Percentiles rank a stretch among this genome's conserved stretches.
Conservation (phyloP, 2,329 filamentous ascomycete genomes). For the Penicillium occitanis region DNA sequence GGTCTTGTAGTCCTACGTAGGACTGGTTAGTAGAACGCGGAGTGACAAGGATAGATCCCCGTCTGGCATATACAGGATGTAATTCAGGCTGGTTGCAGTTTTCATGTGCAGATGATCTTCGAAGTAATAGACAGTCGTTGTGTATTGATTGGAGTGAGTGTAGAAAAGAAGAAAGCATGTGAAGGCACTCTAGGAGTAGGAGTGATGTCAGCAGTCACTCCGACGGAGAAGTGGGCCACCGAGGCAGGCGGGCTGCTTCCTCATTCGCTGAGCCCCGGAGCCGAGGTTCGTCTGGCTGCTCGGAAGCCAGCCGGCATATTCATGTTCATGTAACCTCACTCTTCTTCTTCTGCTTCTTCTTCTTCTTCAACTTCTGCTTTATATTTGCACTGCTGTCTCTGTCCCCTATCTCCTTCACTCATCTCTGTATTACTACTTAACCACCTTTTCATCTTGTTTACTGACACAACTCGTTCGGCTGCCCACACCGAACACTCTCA, state of each 20-base stretch:
- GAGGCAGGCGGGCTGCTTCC: constrained; percentile 16
- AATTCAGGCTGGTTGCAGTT: background rate
- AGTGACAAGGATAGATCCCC: background rate
- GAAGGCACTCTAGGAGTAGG: background rate
- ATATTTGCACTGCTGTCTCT: background rate
- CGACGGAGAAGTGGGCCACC: constrained; percentile 4
- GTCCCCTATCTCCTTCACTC: background rate
- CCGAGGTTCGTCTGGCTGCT: constrained; percentile 13
- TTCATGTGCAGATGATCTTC: background rate
- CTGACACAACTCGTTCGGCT: background rate
- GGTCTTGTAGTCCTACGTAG: background rate
- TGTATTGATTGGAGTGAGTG: too few relatives aligned
- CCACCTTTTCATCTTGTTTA: background rate
- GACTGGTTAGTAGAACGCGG: background rate
- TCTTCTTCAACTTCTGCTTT: background rate
- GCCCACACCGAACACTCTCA: background rate
- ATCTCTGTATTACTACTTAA: background rate
- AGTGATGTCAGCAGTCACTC: constrained; percentile 6
- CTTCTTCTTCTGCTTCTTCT: background rate
- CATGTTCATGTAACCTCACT: background rate
- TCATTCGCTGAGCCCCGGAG: constrained; percentile 9
- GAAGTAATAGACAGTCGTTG: too few relatives aligned
- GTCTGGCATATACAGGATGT: background rate
- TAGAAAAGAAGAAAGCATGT: too few relatives aligned
- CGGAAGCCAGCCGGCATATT: background rate